These are phyloP conservation scores for Fusarium sp. DNA, from an alignment of 2,329 filamentous ascomycete genomes.

Conservation along the genomic window DNA sequence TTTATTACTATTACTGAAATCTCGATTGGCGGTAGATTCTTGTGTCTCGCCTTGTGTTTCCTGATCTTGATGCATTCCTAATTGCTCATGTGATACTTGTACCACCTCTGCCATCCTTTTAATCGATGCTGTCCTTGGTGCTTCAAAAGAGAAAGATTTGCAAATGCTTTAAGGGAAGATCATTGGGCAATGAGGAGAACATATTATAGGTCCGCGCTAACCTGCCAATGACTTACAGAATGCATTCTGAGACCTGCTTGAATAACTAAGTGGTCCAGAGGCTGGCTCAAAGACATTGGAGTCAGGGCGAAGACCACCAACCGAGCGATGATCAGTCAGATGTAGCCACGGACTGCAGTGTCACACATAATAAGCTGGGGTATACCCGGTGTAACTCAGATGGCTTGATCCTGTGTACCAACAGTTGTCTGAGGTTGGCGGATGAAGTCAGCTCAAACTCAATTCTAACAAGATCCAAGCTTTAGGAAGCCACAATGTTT, in stretches of 20 bases:
- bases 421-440: not conserved
- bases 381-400: not conserved
- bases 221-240: not conserved
- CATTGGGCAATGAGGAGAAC: not conserved
- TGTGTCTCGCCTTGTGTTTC: not conserved
- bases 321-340: not conserved
- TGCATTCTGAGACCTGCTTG: not conserved
- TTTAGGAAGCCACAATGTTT: not conserved
- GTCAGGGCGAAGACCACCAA: not conserved
- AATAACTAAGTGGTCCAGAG: not conserved
- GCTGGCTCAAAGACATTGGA: not conserved
- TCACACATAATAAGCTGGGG: not conserved
- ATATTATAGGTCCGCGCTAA: not conserved
- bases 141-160: not conserved
- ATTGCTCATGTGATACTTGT: slow-evolving; percentile 1
- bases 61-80: not conserved
- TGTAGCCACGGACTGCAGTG: not conserved
- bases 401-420: not conserved
- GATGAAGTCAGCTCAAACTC: not conserved
- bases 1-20: slow-evolving; percentile 7
- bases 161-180: not conserved
- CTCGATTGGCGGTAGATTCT: not conserved
- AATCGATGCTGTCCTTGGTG: not conserved
- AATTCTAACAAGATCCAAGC: not conserved
- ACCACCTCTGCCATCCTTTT: not conserved